These are phyloP conservation scores for Vitis hybrid DNA, from an alignment of 177 flowering plant genomes.

Conservation along the genomic window DNA sequence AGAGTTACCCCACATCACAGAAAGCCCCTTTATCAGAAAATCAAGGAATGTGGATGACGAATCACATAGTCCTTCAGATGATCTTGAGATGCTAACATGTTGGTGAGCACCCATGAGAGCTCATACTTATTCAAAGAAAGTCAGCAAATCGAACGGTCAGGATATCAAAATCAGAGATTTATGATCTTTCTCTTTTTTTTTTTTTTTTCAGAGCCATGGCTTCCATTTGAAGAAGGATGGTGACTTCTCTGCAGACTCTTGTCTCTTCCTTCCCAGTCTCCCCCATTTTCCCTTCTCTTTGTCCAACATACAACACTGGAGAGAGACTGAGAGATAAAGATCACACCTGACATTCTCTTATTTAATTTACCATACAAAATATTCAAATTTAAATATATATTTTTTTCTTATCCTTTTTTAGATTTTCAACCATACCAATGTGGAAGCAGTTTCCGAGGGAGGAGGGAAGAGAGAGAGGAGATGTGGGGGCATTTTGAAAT, in stretches of 20 bases:
- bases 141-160: conserved; percentile 14
- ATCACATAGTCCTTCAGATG: too few species aligned
- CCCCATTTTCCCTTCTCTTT: background rate
- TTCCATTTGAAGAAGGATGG: background rate
- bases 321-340: background rate
- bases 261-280: conserved; percentile 6
- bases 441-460: background rate
- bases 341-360: background rate
- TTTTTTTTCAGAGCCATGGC: too few species aligned
- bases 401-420: too few species aligned
- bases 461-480: background rate
- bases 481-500: too few species aligned
- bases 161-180: background rate
- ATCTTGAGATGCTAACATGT: background rate
- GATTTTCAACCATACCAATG: too few species aligned
- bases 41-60: too few species aligned
- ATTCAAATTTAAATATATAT: too few species aligned
- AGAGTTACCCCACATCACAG: too few species aligned
- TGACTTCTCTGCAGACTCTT: background rate
- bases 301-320: background rate
- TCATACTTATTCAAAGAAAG: background rate
- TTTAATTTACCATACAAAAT: too few species aligned
- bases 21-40: too few species aligned
- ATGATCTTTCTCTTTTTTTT: too few species aligned
- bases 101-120: background rate